Base-by-base conservation (phyloP, 257 asterid species). In the Nicotiana undulata region DNA sequence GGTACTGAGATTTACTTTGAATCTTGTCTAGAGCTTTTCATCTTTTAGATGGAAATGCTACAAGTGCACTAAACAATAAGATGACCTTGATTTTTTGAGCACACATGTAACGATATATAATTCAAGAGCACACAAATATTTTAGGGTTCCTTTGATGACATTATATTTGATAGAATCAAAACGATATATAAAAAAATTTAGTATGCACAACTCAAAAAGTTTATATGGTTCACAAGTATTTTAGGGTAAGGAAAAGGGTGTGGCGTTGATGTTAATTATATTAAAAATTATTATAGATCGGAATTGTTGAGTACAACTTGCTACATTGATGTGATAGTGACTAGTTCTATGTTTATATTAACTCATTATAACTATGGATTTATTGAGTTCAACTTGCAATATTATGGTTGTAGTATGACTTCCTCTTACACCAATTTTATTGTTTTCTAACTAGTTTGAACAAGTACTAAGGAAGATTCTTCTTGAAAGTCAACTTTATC, bases 381-480 rank as follows among this genome's bases (percentile, higher is more conserved):
- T 51, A 4, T 51, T 13, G 0, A 51, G 18, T 15, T 20, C 53
- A 68, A 68, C 29, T 68, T 20, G 58, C 58, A 68, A 5, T 68
- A 68, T 40, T 11, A 9, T 37, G 22, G 31, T n/a, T 32, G 76
- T 67, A 34, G 55, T 44, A 37, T 37, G 76, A 37, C 76, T 67
- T n/a, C 10, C 11, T 67, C 51, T 44, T 34, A 51, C 5, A 40
- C 76, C 58, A 8, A 68, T 32, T 20, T 40, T 10, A 68, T 66
- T 53, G 12, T 55, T 80, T 59, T 24, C 13, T 31, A 37, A 46
- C 31, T 24, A 28, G 75, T 49, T 68, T 83, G 82, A 79, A 83
- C 56, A 15, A 60, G 59, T 68, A 56, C 9, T 15, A 29, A 24
- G 29, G 64, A 56, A 53, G 55, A 55, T 67, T 37, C 52, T 67